Percentiles rank a stretch among this genome's conserved stretches.
phyloP scores from a whole-genome alignment of 2,329 filamentous ascomycete species.

The Penicillium oxalicum region DNA sequence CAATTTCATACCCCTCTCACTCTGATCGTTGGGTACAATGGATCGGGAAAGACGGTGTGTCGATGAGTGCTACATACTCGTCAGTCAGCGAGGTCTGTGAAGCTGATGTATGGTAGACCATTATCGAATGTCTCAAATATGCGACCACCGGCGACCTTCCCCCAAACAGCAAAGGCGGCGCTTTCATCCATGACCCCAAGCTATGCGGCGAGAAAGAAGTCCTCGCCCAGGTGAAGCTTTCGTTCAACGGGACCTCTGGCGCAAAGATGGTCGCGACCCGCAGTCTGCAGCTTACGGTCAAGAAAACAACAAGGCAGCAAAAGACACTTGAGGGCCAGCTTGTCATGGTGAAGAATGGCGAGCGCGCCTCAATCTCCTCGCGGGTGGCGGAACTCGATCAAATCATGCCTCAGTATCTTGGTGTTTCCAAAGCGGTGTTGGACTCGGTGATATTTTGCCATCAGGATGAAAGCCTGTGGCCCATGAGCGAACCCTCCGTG shows the following conservation, averaged over 20 bases:
- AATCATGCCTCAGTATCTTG: slow-evolving; percentile 77
- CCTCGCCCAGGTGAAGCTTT: slow-evolving; percentile 82
- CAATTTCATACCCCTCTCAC: slow-evolving; percentile 87
- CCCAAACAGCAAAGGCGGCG: slow-evolving; percentile 80
- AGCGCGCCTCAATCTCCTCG: slow-evolving; percentile 71
- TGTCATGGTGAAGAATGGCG: slow-evolving; percentile 69
- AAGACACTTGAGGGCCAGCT: slow-evolving; percentile 83
- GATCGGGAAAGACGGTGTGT: slow-evolving; percentile 80
- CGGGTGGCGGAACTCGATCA: slow-evolving; percentile 75
- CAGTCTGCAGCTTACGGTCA: slow-evolving; percentile 78
- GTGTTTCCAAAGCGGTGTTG: slow-evolving; percentile 82
- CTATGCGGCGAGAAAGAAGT: slow-evolving; percentile 78
- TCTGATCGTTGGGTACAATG: slow-evolving; percentile 94
- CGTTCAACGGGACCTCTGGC: slow-evolving; percentile 73
- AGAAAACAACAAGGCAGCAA: slow-evolving; percentile 67
- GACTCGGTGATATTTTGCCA: slow-evolving; percentile 98
- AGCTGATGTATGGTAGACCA: slow-evolving; percentile 52
- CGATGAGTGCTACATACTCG: too few relatives aligned
- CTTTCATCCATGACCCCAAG: slow-evolving; percentile 97
- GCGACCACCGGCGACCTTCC: slow-evolving; percentile 90
- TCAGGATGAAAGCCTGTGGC: slow-evolving; percentile 96
- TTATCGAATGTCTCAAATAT: slow-evolving; percentile 98
- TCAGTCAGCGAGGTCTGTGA: not conserved
- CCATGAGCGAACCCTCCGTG: slow-evolving; percentile 76
- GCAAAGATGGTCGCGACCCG: slow-evolving; percentile 76